Percentiles rank a stretch among this genome's conserved stretches.
Conservation (phyloP, 768 basidiomycete genomes). For the Russula sp. region DNA sequence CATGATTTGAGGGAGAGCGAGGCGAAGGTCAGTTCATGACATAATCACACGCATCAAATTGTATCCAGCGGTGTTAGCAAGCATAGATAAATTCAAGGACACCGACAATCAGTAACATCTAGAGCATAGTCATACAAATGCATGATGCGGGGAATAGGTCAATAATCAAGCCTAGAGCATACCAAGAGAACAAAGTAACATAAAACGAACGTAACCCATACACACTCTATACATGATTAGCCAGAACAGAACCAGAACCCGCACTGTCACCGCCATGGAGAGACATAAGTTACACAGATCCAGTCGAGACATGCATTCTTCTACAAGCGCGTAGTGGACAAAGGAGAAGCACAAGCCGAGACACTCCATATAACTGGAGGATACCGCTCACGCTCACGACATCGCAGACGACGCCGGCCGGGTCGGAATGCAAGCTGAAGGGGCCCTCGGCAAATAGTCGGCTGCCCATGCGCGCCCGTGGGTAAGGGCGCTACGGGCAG, state of each 20-base stretch:
- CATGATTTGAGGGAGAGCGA: neutral
- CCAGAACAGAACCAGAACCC: neutral
- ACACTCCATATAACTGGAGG: neutral
- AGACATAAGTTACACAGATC: slow-evolving; percentile 13
- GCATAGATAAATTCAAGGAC: no score
- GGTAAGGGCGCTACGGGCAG: neutral
- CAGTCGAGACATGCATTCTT: neutral
- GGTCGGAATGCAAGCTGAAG: neutral
- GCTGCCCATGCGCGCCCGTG: neutral
- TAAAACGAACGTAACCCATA: neutral
- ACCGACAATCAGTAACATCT: neutral
- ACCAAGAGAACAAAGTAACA: neutral
- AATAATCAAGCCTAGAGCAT: neutral
- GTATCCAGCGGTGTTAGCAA: no score
- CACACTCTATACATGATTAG: neutral
- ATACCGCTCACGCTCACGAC: neutral
- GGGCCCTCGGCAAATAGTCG: neutral
- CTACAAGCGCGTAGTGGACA: neutral
- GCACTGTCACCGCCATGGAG: neutral
- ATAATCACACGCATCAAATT: slow-evolving; percentile 3
- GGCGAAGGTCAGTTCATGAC: neutral
- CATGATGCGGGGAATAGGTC: neutral
- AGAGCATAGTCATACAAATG: neutral
- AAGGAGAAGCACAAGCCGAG: neutral
- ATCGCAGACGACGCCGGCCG: neutral